Percentiles rank a stretch among this genome's conserved stretches.
Conservation (phyloP, 2,329 filamentous ascomycete species). For the Leptoxyphium fumago region DNA sequence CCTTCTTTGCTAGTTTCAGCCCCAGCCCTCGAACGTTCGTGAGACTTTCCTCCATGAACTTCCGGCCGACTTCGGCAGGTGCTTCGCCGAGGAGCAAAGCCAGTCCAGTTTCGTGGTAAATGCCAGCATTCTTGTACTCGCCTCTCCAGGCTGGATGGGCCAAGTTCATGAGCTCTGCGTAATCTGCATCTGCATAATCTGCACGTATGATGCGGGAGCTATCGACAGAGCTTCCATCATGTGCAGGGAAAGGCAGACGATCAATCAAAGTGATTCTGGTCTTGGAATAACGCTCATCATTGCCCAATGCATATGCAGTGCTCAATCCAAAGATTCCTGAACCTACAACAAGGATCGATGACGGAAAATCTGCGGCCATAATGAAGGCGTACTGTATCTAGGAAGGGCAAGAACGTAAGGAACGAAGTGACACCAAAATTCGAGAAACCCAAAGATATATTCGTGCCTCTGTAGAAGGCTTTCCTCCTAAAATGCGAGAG, state of each 20-base stretch:
- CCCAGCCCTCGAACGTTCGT: slow-evolving; percentile 44
- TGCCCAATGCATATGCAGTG: slow-evolving; percentile 55
- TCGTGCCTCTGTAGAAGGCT: too few relatives aligned
- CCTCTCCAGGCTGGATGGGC: slow-evolving; percentile 58
- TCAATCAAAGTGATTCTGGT: slow-evolving; percentile 45
- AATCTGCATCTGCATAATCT: slow-evolving; percentile 71
- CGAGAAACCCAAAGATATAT: too few relatives aligned
- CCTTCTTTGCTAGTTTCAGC: slow-evolving; percentile 23
- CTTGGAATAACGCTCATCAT: slow-evolving; percentile 29
- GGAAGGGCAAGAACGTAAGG: too few relatives aligned
- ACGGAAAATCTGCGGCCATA: slow-evolving; percentile 14
- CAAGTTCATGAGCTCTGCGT: slow-evolving; percentile 55
- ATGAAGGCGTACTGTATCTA: too few relatives aligned
- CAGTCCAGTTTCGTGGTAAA: slow-evolving; percentile 58
- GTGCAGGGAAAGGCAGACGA: slow-evolving; percentile 41
- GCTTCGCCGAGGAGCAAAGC: slow-evolving; percentile 38
- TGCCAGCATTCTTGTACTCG: slow-evolving; percentile 31
- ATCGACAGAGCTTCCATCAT: slow-evolving; percentile 38
- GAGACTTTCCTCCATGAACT: slow-evolving; percentile 47
- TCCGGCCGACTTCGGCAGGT: slow-evolving; percentile 25
- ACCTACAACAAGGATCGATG: slow-evolving; percentile 34
- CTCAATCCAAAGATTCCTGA: slow-evolving; percentile 44
- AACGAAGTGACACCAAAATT: too few relatives aligned
- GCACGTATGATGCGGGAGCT: slow-evolving; percentile 48
- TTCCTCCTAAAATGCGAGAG: too few relatives aligned